A percentile compares a stretch with the other conserved stretches of the same genome.
phyloP scores from a whole-genome alignment of 371 early-diverging fungal genomes.

The Dichotomocladium elegans region DNA sequence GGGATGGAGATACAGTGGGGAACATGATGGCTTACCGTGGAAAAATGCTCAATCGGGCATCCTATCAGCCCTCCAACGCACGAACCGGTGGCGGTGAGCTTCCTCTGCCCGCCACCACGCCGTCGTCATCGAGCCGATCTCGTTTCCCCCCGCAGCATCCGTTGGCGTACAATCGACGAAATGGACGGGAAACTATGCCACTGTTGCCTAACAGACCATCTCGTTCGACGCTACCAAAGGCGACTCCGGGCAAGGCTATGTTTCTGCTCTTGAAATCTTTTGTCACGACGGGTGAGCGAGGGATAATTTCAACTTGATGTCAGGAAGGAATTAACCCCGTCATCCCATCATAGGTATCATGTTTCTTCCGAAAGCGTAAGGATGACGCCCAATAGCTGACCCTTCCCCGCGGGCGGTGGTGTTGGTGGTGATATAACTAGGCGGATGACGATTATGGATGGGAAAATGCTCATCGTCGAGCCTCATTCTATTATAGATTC shows the following conservation, averaged over 20 bases:
- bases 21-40: conserved; percentile 25
- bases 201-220: conserved; percentile 50
- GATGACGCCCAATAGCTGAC: not conserved
- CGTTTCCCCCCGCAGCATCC: conserved; percentile 12
- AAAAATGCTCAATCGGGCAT: conserved; percentile 21
- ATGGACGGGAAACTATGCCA: conserved; percentile 51
- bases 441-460: not conserved
- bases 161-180: conserved; percentile 33
- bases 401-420: no score
- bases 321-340: not conserved
- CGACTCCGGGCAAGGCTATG: conserved; percentile 77
- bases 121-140: not conserved
- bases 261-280: conserved; percentile 84
- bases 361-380: conserved; percentile 74
- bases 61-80: conserved; percentile 14
- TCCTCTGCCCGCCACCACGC: conserved; percentile 6
- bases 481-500: conserved; percentile 37
- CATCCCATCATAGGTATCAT: conserved; percentile 56
- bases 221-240: conserved; percentile 60
- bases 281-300: conserved; percentile 76
- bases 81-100: no score
- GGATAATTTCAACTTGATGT: no score
- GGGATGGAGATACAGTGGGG: conserved; percentile 10
- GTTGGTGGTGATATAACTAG: not conserved
- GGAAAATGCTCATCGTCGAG: not conserved